Evolutionary conservation across 805 yeast species (phyloP).

Genomic region (Yamadazyma scolyti): DNA sequence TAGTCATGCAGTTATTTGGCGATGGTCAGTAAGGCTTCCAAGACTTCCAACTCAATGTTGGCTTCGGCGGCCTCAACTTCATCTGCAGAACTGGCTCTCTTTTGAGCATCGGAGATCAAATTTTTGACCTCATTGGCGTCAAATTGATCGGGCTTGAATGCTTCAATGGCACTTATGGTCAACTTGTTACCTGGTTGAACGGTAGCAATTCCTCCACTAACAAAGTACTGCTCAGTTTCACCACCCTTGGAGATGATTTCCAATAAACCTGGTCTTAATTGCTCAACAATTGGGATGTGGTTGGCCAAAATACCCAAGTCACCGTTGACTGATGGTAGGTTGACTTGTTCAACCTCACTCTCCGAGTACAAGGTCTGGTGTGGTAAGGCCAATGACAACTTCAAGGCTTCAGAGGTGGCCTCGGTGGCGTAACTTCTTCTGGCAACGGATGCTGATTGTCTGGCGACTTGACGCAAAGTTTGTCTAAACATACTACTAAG

Average conservation of each 20-base stretch:
- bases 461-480: constrained; percentile 57
- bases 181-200: constrained; percentile 92
- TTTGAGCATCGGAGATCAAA: constrained; percentile 89
- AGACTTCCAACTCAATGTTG: constrained; percentile 89
- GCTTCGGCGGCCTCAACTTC: constrained; percentile 93
- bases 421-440: constrained; percentile 92
- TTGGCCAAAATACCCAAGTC: constrained; percentile 95
- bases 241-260: constrained; percentile 79
- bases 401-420: constrained; percentile 63
- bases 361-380: constrained; percentile 66
- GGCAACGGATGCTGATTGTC: constrained; percentile 53
- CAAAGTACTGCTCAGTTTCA: constrained; percentile 76
- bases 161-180: constrained; percentile 92
- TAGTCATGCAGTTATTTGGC: constrained; percentile 40
- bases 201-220: constrained; percentile 94
- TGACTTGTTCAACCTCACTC: constrained; percentile 68
- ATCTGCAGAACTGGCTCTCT: constrained; percentile 79
- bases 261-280: constrained; percentile 92
- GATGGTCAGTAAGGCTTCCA: constrained; percentile 86
- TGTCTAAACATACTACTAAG: constrained; percentile 53
- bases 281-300: constrained; percentile 97
- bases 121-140: constrained; percentile 74
- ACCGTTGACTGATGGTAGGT: constrained; percentile 93
- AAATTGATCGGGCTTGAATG: constrained; percentile 85
- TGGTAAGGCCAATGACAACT: constrained; percentile 88